phyloP scores from a whole-genome alignment of 2,329 filamentous ascomycete genomes.

The Dryadomyces quercus-mongolicae region DNA sequence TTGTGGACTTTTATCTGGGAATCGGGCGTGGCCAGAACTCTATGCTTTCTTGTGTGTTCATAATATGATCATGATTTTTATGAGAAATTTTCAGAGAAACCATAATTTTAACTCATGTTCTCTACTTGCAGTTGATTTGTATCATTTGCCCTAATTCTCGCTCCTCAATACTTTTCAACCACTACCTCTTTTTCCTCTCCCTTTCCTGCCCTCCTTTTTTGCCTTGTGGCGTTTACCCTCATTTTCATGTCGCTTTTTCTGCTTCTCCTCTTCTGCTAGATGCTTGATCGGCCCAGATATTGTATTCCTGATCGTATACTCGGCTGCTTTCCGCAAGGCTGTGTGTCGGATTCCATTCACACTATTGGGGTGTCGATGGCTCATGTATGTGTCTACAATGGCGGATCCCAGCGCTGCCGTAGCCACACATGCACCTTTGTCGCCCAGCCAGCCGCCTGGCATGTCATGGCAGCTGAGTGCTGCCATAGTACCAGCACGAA shows the following conservation, averaged over 20 bases:
- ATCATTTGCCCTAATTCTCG: too few relatives aligned
- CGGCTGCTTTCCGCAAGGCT: slow-evolving; percentile 16
- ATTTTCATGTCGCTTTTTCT: not conserved
- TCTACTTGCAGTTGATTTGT: too few relatives aligned
- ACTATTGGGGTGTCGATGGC: slow-evolving; percentile 11
- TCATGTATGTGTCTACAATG: slow-evolving; percentile 17
- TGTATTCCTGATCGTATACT: slow-evolving; percentile 13
- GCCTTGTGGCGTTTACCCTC: not conserved
- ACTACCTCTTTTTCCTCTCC: not conserved
- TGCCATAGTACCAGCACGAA: slow-evolving; percentile 15
- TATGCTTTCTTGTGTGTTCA: too few relatives aligned
- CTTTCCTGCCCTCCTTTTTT: not conserved
- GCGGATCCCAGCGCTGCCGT: slow-evolving; percentile 17
- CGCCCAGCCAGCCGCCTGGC: slow-evolving; percentile 14
- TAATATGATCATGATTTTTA: too few relatives aligned
- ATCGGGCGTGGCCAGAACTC: too few relatives aligned
- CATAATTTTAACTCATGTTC: too few relatives aligned
- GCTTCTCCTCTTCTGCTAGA: not conserved
- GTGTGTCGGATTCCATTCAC: slow-evolving; percentile 16
- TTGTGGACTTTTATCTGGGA: too few relatives aligned
- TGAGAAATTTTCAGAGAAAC: too few relatives aligned
- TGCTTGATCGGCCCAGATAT: slow-evolving; percentile 13
- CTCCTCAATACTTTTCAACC: too few relatives aligned
- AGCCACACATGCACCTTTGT: slow-evolving; percentile 15
- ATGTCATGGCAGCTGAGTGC: slow-evolving; percentile 11